phyloP scores from a whole-genome alignment of 2,329 filamentous ascomycete species.

The Aspergillus ustus region DNA sequence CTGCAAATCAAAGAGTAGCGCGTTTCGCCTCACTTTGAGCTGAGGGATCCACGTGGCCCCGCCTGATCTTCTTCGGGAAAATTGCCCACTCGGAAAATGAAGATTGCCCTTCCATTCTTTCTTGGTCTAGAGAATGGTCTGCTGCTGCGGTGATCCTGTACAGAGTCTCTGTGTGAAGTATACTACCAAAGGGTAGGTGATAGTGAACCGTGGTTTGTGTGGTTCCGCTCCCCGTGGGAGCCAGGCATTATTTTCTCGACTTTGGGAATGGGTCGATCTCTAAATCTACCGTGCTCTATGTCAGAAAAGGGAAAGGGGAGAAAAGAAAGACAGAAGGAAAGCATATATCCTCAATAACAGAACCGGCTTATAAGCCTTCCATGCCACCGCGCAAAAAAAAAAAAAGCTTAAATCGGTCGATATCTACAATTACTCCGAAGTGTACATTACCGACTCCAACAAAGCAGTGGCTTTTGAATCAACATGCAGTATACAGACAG shows the following conservation, averaged over 20 bases:
- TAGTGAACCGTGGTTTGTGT: background rate
- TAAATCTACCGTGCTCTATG: too few relatives aligned
- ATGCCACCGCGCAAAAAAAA: background rate
- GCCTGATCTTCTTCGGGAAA: conserved; percentile 17
- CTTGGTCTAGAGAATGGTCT: background rate
- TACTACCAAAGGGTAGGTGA: background rate
- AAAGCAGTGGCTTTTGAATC: background rate
- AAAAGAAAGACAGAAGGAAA: background rate
- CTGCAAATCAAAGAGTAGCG: conserved; percentile 12
- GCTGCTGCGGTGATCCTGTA: background rate
- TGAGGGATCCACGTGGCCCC: conserved; percentile 36
- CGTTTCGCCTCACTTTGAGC: conserved; percentile 32
- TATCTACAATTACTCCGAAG: background rate
- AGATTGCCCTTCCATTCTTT: background rate
- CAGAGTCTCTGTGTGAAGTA: background rate
- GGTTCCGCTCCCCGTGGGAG: background rate
- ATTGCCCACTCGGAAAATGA: background rate
- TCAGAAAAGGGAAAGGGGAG: background rate
- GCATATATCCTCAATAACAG: background rate
- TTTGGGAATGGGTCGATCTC: too few relatives aligned
- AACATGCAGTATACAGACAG: background rate
- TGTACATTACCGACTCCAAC: background rate
- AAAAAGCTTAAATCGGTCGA: background rate
- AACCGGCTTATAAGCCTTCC: background rate
- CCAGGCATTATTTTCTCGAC: background rate